Base-by-base conservation (phyloP, 2,329 filamentous ascomycete species). In the Colletotrichum godetiae region DNA sequence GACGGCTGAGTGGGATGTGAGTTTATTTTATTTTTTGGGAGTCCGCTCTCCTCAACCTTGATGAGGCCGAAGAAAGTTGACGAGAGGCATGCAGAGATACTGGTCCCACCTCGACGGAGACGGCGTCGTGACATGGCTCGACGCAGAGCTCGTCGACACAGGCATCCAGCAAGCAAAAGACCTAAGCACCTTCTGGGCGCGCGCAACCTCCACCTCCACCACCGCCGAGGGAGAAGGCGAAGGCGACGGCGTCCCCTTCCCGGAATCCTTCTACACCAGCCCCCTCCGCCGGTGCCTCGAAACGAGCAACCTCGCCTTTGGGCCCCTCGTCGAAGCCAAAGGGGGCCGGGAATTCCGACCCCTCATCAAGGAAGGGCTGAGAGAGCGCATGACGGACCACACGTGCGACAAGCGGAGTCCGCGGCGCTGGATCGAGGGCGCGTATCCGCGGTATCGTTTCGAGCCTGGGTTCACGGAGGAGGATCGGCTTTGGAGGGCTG, bases 361-460 rank as follows among this genome's bases (percentile, higher is more conserved):
- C 89, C 89, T 85, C 1, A 80, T 92, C 77, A 91, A 90, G 78
- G 90, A 92, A 71, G 78, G 86, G 5, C 82, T 92, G 15, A 84
- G 91, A 24, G 91, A 93, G 78, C 86, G 88, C 2, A 85, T 91
- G 70, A 90, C 88, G 10, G 83, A 87, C 67, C 90, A 92, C 78
- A 92, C 90, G 0, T 92, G 91, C 78, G 90, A 92, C 78, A 85
- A 88, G 19, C 84, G 90, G 19, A 86, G 86, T 62, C 79, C 82
- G 8, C 84, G 82, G 56, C 82, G 84, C 0, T 86, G 83, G 78
- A 90, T 92, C 73, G 80, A 80, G 1, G 74, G 81, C 15, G 81
- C 83, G 37, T 91, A 88, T 74, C 89, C 89, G 0, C 78, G 77
- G 24, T 91, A 86, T 77, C 75, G 72, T 2, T 84, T 92, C 57